Conservation (phyloP, 2,329 filamentous ascomycete genomes). For the Clonostachys sp. region DNA sequence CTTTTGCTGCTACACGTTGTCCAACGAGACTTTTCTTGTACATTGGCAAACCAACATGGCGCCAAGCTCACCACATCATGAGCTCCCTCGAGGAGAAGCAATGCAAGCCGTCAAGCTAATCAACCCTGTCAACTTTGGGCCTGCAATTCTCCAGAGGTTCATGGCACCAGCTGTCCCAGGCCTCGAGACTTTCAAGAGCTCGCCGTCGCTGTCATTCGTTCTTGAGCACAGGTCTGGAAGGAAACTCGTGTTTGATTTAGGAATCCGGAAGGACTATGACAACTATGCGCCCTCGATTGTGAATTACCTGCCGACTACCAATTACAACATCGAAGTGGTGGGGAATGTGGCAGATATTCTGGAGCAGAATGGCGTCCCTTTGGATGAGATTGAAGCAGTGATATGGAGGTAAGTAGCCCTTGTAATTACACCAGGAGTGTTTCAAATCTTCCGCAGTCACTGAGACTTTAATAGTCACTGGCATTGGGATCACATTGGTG, state of each 20-base stretch:
- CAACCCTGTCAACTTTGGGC: too few relatives aligned
- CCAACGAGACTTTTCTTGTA: too few relatives aligned
- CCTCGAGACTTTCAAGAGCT: too few relatives aligned
- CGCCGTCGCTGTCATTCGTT: neutral
- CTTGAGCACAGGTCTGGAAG: conserved; percentile 1
- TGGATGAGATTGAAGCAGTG: conserved; percentile 2
- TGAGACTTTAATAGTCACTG: conserved; percentile 21
- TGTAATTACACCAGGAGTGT: too few relatives aligned
- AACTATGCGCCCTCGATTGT: neutral
- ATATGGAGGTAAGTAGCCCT: conserved; percentile 6
- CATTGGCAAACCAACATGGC: too few relatives aligned
- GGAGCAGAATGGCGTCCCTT: neutral
- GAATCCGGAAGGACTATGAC: conserved; percentile 1
- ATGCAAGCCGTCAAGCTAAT: too few relatives aligned
- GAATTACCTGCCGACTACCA: neutral
- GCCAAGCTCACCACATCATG: too few relatives aligned
- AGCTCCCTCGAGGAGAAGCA: too few relatives aligned
- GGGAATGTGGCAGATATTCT: neutral
- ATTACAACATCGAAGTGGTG: neutral
- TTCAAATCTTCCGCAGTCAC: too few relatives aligned
- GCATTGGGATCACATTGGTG: conserved; percentile 48
- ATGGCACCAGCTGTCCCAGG: too few relatives aligned
- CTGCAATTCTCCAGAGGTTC: too few relatives aligned
- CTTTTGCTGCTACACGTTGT: too few relatives aligned
- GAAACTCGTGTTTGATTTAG: conserved; percentile 2